Conservation (phyloP, 768 basidiomycete species). For the Podaxis sp. region DNA sequence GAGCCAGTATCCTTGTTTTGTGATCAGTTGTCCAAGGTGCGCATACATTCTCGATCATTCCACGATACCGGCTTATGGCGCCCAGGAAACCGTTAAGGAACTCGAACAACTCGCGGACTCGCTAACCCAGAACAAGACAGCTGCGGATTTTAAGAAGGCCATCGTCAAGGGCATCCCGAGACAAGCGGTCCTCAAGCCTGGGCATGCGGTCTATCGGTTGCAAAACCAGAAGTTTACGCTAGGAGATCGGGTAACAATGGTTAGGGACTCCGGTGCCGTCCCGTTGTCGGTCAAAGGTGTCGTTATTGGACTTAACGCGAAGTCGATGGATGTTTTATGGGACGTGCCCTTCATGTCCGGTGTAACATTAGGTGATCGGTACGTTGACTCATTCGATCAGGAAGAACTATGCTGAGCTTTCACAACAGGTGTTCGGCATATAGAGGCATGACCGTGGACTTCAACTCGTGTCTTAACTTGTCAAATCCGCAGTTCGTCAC, state of each 20-base stretch:
- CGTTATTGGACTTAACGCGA: slow-evolving; percentile 84
- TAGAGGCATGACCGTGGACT: slow-evolving; percentile 86
- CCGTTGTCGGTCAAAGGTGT: slow-evolving; percentile 91
- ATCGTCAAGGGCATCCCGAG: slow-evolving; percentile 93
- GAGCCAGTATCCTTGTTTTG: slow-evolving; percentile 92
- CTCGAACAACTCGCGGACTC: slow-evolving; percentile 78
- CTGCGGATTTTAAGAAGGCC: slow-evolving; percentile 78
- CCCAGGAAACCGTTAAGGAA: slow-evolving; percentile 71
- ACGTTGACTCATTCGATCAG: slow-evolving; percentile 13
- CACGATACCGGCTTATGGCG: neutral
- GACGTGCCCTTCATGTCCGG: slow-evolving; percentile 96
- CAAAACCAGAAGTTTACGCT: slow-evolving; percentile 86
- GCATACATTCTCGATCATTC: neutral
- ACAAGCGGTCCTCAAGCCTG: slow-evolving; percentile 90
- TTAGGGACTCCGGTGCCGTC: slow-evolving; percentile 91
- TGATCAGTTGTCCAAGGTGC: slow-evolving; percentile 87
- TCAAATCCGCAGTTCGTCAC: slow-evolving; percentile 83
- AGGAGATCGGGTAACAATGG: slow-evolving; percentile 95
- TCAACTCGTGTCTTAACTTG: slow-evolving; percentile 87
- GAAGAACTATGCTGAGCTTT: neutral
- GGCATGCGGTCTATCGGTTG: slow-evolving; percentile 84
- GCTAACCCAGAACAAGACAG: slow-evolving; percentile 59
- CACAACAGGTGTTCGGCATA: slow-evolving; percentile 82
- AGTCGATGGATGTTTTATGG: slow-evolving; percentile 94
- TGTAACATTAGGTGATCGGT: slow-evolving; percentile 82